A percentile compares a stretch with the other conserved stretches of the same genome.
These are phyloP conservation scores for Calocybe gangraenosa DNA, from an alignment of 768 basidiomycete species.

Conservation along the genomic window DNA sequence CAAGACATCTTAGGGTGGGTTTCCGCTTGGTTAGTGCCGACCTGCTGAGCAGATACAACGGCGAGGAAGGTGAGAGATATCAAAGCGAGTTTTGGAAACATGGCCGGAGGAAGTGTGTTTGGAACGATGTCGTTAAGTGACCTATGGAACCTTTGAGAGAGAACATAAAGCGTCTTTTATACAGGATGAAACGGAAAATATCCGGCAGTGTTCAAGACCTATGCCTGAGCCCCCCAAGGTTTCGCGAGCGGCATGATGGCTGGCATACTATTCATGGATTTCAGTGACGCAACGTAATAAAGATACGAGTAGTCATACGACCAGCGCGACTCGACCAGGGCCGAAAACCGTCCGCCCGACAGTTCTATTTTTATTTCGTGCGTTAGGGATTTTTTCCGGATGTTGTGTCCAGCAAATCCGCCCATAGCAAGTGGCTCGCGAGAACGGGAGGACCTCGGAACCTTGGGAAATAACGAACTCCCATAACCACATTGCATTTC, in stretches of 20 bases:
- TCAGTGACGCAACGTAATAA: not conserved
- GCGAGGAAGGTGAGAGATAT: conserved; percentile 36
- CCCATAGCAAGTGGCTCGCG: no score
- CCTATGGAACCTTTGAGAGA: not conserved
- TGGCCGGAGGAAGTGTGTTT: conserved; percentile 8
- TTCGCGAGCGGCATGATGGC: not conserved
- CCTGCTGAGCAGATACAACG: conserved; percentile 48
- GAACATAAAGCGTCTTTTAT: conserved; percentile 5
- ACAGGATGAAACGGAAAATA: not conserved
- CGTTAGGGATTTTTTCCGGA: no score
- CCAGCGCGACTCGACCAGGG: not conserved
- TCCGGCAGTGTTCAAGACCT: not conserved
- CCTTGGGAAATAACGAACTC: no score
- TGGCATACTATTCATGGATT: not conserved
- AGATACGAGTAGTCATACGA: not conserved
- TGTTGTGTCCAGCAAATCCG: no score
- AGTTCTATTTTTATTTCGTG: not conserved
- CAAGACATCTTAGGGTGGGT: conserved; percentile 26
- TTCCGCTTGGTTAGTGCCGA: conserved; percentile 41
- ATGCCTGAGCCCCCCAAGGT: not conserved
- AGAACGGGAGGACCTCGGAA: no score
- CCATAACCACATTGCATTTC: no score
- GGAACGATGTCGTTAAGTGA: not conserved
- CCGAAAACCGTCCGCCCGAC: conserved; percentile 6
- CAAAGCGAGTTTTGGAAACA: conserved; percentile 39